Base-by-base conservation (phyloP, 768 basidiomycete species). In the Xerocomus brunneocitrinus region DNA sequence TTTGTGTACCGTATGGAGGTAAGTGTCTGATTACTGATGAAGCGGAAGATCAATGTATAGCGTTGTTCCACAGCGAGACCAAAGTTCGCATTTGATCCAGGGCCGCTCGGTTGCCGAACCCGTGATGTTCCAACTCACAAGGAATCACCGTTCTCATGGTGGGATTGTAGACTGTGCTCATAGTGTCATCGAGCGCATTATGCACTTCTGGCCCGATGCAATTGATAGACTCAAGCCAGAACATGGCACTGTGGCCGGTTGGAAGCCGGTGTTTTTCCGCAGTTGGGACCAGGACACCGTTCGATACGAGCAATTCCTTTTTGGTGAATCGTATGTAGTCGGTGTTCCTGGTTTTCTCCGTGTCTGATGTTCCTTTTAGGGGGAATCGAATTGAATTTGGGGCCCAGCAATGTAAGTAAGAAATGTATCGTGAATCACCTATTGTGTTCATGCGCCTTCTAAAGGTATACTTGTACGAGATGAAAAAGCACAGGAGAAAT, bases 391-490 rank as follows among this genome's bases (percentile, higher is more conserved):
- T 84, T 12, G 80, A 83, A 58, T 81, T 86, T 12, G 86, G 85
- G 0, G 81, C 84, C 0, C 69, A 81, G 12, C 86, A 87, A 69
- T 87, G 86, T 86, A 50, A 49, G 73, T 53, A n/a, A 39, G 0
- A 19, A 30, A 14, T 40, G 19, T 22, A 10, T 28, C 8, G 6
- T 1, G 22, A 25, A 5, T 10, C 16, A 0, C 2, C 6, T 41
- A 0, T 14, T 0, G 22, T 50, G 8, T 28, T 50, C 22, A 35
- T 19, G 35, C 28, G 27, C 8, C 25, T 8, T 16, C 25, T 3
- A 3, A 41, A 89, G 87, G 84, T 54, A 85, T 89, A 31, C 69
- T 89, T 3, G 87, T 89, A 7, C 83, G 87, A 5, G 73, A 87
- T 49, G 76, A 85, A 0, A 65, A 63, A 7, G 82, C 84, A 2